Evolutionary conservation across 306 rosid genomes (phyloP), one percentile per base, ranked within the genome.

Genomic region (Rosa multiflora): DNA sequence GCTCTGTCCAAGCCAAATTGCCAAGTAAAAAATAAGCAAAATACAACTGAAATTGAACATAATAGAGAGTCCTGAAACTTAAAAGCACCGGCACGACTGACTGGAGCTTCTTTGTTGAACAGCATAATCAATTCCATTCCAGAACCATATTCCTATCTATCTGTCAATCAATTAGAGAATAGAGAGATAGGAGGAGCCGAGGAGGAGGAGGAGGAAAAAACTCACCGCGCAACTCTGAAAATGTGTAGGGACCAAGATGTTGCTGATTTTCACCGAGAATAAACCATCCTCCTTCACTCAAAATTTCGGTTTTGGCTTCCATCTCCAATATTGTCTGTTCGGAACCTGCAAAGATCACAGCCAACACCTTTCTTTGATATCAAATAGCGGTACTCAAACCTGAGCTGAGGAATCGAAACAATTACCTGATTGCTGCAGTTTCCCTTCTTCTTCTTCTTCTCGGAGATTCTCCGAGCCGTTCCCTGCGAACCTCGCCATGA

Each of bases 141-240:
- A 58, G 64, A 58, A 43, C 47, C 47, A 1, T 6, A 43, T 43
- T 5, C 8, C 46, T 7, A 43, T 43, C 46, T 43, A 7, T 8
- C 8, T 44, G 10, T 8, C 47, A 7, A 44, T 44, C 47, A 7
- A 44, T 7, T 10, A 51, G 56, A 51, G 18, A 15, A 15, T 51
- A 14, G 17, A 10, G 10, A 51, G 5, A 51, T 13, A 14, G 10
- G 17, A 47, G 51, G 51, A 59, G 14, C 1, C 20, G 69, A 14
- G 10, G 17, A 47, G 51, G 51, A 59, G 14, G 1, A 29, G 69
- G 53, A 4, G 3, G 43, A 12, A 59, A 21, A 42, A 70, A 87
- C 94, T 95, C 83, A 96, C 99, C 94, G 66, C 86, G 90, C 79
- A 96, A 77, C 89, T 96, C 99, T 1, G 94, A 85, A 80, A 87